Evolutionary conservation across 345 rosid genomes (phyloP), one percentile per base, ranked within the genome.

Genomic region (Rhizophora mangle): DNA sequence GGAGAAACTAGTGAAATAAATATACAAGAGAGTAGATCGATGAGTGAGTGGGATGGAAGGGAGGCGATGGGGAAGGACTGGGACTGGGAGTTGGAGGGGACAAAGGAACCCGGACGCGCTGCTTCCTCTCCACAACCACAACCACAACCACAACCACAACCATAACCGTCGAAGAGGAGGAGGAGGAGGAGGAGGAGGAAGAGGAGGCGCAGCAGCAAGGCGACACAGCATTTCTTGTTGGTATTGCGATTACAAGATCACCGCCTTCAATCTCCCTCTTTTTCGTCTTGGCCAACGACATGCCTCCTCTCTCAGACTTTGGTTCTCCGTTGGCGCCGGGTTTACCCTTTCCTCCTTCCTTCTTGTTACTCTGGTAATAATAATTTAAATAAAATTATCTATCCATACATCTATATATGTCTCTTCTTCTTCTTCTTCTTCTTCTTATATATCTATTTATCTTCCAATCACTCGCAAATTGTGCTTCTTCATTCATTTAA

Each of bases 281-380:
- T 87, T 69, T 70, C 85, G 83, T 39, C 62, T 92, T 46, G 97
- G 97, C 67, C 75, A 84, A n/a, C 76, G 80, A 63, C 81, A 86
- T 57, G 81, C 93, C 82, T 31, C 75, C 53, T 65, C 47, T 55
- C 53, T 90, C 24, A 74, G 60, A 63, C 26, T 82, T 24, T 95
- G 97, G 99, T 95, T 95, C 69, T 86, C 99, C 10, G 68, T 92
- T 19, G 99, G 99, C 19, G 82, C 88, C 54, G 96, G 93, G 24
- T 91, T 92, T 73, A 71, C 84, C 72, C 71, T 90, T 22, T 74
- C 89, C 6, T 73, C 88, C 37, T 83, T 90, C 16, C 43, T 92
- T 51, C 85, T 76, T 43, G 90, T 81, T 29, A 68, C 89, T 9
- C 8, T 74, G 72, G 81, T 58, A 74, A 7, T 39, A 39, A 9